Percentiles rank a stretch among this genome's conserved stretches.
Conservation (phyloP, 2,329 filamentous ascomycete species). For the Thelonectria olida region DNA sequence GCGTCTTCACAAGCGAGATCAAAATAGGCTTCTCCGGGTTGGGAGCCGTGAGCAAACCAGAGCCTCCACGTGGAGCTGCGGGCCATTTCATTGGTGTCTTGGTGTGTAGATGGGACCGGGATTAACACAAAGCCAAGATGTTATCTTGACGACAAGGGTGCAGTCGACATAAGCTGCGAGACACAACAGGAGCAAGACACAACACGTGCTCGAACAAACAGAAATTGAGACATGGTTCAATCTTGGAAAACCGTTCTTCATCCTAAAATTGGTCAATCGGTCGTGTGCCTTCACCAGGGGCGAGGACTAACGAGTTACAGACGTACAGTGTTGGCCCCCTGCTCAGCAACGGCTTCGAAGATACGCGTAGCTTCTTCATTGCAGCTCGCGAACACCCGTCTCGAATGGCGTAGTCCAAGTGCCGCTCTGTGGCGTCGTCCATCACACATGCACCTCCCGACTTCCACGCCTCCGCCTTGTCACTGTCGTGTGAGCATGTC, state of each 20-base stretch:
- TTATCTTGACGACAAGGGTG: constrained; percentile 4
- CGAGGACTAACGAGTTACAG: neutral
- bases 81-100: constrained; percentile 3
- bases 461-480: neutral
- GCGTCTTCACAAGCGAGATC: neutral
- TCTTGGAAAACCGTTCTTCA: neutral
- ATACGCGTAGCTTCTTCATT: too few relatives aligned
- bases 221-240: neutral
- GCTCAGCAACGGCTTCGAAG: neutral
- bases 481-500: neutral
- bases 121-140: neutral
- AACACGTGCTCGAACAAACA: neutral
- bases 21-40: neutral
- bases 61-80: constrained; percentile 10
- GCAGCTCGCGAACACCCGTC: too few relatives aligned
- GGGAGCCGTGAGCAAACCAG: constrained; percentile 9
- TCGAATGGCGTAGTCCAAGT: neutral
- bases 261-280: neutral
- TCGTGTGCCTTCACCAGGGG: neutral
- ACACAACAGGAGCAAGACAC: neutral
- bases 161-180: neutral
- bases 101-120: neutral
- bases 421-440: neutral
- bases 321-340: neutral
- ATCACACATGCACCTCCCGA: neutral